phyloP scores from a whole-genome alignment of 2,329 filamentous ascomycete species.

The Trichoderma asperellum region DNA sequence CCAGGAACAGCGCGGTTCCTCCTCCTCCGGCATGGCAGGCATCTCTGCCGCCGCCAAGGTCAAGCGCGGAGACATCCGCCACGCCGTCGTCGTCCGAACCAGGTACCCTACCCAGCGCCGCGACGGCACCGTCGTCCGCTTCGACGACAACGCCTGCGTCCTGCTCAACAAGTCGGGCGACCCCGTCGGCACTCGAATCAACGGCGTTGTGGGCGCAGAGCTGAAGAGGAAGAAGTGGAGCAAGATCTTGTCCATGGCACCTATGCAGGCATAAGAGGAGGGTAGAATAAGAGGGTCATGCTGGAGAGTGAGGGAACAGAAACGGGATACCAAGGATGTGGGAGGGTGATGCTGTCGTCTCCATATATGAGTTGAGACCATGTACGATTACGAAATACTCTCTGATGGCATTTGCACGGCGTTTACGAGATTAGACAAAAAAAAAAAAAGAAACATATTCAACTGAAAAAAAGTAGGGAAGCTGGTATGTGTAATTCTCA shows the following conservation, averaged over 20 bases:
- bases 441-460: background rate
- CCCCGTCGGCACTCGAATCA: slow-evolving; percentile 89
- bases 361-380: slow-evolving; percentile 37
- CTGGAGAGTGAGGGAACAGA: background rate
- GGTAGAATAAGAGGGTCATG: no score
- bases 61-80: slow-evolving; percentile 91
- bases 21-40: slow-evolving; percentile 71
- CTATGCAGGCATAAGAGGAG: slow-evolving; percentile 59
- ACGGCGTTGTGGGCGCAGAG: slow-evolving; percentile 88
- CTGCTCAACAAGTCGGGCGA: slow-evolving; percentile 96
- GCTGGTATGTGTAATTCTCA: background rate
- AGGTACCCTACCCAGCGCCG: slow-evolving; percentile 82
- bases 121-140: slow-evolving; percentile 88
- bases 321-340: background rate
- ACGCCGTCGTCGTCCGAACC: slow-evolving; percentile 93
- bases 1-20: slow-evolving; percentile 87
- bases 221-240: slow-evolving; percentile 94
- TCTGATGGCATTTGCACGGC: slow-evolving; percentile 43
- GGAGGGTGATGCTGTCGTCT: slow-evolving; percentile 16
- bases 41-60: slow-evolving; percentile 84
- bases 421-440: slow-evolving; percentile 34
- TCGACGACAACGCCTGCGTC: slow-evolving; percentile 98
- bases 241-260: slow-evolving; percentile 95
- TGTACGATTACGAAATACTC: slow-evolving; percentile 41
- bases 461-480: background rate